Evolutionary conservation across 2,329 filamentous ascomycete species (phyloP), one percentile per base, ranked within the genome.

Genomic region (Sphaerulina populicola): DNA sequence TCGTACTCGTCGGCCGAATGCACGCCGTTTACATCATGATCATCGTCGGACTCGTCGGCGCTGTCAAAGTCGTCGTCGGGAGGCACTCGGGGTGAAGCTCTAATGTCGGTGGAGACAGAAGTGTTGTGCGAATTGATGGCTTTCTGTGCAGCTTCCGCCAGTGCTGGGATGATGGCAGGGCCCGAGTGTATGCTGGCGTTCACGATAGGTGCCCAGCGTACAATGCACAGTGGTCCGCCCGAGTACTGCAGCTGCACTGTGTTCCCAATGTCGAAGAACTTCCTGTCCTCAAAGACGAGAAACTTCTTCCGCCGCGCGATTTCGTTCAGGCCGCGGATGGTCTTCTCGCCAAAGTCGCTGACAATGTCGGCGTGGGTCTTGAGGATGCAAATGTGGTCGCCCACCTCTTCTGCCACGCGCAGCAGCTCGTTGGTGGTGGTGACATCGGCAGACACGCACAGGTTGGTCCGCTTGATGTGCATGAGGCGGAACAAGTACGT

Each of bases 281-380:
- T 78, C 54, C 75, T 67, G 59, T 78, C 75, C 62, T 78, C 75
- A 57, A 78, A 78, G 35, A 78, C 68, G 11, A 77, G 53, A 57
- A 78, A 78, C 44, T 68, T 68, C 60, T 76, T 77, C 48, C 73
- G 67, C 58, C 65, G 64, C 2, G 74, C 70, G 39, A 77, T 69
- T 35, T 76, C 74, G 44, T 70, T 66, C 56, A 78, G 62, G 0
- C 71, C 69, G 51, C 69, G 60, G 14, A 76, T 75, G 1, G 78
- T 80, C 51, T 77, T 71, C 53, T 77, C 74, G 11, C 73, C 74
- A 72, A 79, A 82, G 65, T 82, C 79, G 55, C 75, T 73, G 58
- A 82, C 76, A 47, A 79, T 79, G 65, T 82, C 79, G 49, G 77
- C 78, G 61, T 81, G 78, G 4, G 80, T 77, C 65, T 81, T 79